Evolutionary conservation across 805 yeast genomes (phyloP).

Genomic region (Vanderwaltozyma tropicalis): DNA sequence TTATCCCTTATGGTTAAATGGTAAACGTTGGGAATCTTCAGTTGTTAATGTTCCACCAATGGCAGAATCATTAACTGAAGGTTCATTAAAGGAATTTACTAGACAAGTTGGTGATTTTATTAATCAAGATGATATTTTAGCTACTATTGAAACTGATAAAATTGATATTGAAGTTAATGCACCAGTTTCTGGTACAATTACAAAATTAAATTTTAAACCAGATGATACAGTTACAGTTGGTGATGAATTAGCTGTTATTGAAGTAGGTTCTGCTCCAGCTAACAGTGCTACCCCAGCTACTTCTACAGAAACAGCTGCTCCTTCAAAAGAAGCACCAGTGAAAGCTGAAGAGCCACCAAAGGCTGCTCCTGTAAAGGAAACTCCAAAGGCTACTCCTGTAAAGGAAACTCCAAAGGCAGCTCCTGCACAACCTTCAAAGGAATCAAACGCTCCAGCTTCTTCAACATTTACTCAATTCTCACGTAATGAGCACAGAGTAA

Average conservation of each 20-base stretch:
- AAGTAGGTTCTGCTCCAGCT: conserved; percentile 62
- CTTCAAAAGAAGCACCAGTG: conserved; percentile 17
- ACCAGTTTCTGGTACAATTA: conserved; percentile 82
- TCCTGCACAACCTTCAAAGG: conserved; percentile 19
- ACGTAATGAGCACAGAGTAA: conserved; percentile 82
- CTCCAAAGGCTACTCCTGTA: conserved; percentile 7
- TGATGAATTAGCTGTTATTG: conserved; percentile 80
- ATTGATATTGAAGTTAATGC: conserved; percentile 95
- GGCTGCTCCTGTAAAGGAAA: conserved; percentile 3
- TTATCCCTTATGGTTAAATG: not conserved
- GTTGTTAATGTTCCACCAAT: conserved; percentile 88
- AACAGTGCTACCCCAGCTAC: conserved; percentile 42
- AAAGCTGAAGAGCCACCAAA: not conserved
- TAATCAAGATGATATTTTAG: conserved; percentile 77
- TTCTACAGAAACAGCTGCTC: conserved; percentile 24
- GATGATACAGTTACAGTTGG: conserved; percentile 96
- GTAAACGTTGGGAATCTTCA: conserved; percentile 30
- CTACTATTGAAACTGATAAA: conserved; percentile 97
- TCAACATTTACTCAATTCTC: conserved; percentile 45
- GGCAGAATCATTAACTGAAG: conserved; percentile 98
- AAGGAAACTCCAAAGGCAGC: conserved; percentile 14
- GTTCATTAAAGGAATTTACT: conserved; percentile 65
- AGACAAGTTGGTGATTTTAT: conserved; percentile 84
- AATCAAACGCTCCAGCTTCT: conserved; percentile 19
- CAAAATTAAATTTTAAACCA: conserved; percentile 68